phyloP scores from a whole-genome alignment of 2,329 filamentous ascomycete genomes.

The Talaromyces pinophilus region DNA sequence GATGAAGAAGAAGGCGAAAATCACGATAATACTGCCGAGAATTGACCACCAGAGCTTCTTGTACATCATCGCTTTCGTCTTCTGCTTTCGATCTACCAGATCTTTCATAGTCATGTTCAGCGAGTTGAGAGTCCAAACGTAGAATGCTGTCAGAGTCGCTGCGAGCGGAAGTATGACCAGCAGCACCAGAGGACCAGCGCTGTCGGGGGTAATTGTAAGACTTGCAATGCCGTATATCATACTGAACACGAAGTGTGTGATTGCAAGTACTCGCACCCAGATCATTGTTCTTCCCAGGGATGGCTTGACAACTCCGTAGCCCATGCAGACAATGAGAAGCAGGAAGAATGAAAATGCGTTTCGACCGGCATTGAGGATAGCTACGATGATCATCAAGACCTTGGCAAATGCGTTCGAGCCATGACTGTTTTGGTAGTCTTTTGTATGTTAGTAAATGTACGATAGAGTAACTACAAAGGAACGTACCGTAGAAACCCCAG shows the following conservation, averaged over 20 bases:
- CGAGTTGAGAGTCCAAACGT: constrained; percentile 97
- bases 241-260: constrained; percentile 92
- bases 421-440: constrained; percentile 88
- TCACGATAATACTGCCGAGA: constrained; percentile 84
- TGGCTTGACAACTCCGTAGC: constrained; percentile 95
- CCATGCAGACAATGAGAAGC: constrained; percentile 97
- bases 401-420: constrained; percentile 82
- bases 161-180: constrained; percentile 91
- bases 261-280: constrained; percentile 85
- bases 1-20: constrained; percentile 98
- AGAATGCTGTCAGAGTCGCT: constrained; percentile 90
- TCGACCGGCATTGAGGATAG: constrained; percentile 84
- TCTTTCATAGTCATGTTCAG: constrained; percentile 95
- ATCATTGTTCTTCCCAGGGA: constrained; percentile 92
- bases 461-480: background rate
- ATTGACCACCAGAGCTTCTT: constrained; percentile 99
- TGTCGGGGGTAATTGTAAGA: constrained; percentile 84
- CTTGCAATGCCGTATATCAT: constrained; percentile 90
- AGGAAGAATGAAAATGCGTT: constrained; percentile 99
- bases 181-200: constrained; percentile 83
- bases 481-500: constrained; percentile 89
- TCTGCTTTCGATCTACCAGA: constrained; percentile 89
- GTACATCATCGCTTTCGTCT: constrained; percentile 93
- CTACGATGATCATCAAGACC: constrained; percentile 85
- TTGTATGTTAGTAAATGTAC: constrained; percentile 37